Evolutionary conservation across 2,329 filamentous ascomycete species (phyloP), one percentile per base, ranked within the genome.

Genomic region (Rutstroemia sp.): DNA sequence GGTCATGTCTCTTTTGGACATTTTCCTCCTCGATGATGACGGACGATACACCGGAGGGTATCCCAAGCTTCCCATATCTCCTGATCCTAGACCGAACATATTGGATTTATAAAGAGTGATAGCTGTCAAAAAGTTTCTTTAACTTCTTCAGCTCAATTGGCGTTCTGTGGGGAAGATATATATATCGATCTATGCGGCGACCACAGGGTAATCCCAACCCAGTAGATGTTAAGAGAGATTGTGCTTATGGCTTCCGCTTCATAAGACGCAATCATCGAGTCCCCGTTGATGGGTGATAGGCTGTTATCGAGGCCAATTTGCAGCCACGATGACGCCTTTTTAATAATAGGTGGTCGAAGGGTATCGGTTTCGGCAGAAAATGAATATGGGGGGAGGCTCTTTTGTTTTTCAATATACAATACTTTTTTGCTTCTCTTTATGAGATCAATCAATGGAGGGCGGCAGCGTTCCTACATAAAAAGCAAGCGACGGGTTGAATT

Each of bases 251-350:
- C 48, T 52, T 46, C 41, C 16, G 41, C 48, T 56, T 56, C 54
- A 56, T 38, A 56, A 51, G 48, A 52, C 54, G 54, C 48, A 51
- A 56, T 51, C 48, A 56, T 51, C 25, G 47, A 56, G 30, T 34
- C 30, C 30, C 38, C 41, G 38, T 39, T 23, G 53, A 17, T 21
- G 25, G 41, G 37, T 34, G 8, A 47, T 34, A 46, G 54, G 48
- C 54, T 38, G 17, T 14, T 56, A 56, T 56, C 48, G 54, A 52
- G 48, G 54, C 30, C 48, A 51, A 47, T 27, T 39, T 56, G 54
- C 27, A 52, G 48, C 54, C 54, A 51, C 53, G 53, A 55, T 55
- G 47, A 56, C 54, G 48, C 48, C 48, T 52, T 52, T 14, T 38
- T 16, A 47, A 23, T 47, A 27, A 23, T 16, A 9, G 14, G 19